Evolutionary conservation across 495 filamentous ascomycete species (phyloP), one percentile per base, ranked within the genome.

Genomic region (Bombardia bombarda): DNA sequence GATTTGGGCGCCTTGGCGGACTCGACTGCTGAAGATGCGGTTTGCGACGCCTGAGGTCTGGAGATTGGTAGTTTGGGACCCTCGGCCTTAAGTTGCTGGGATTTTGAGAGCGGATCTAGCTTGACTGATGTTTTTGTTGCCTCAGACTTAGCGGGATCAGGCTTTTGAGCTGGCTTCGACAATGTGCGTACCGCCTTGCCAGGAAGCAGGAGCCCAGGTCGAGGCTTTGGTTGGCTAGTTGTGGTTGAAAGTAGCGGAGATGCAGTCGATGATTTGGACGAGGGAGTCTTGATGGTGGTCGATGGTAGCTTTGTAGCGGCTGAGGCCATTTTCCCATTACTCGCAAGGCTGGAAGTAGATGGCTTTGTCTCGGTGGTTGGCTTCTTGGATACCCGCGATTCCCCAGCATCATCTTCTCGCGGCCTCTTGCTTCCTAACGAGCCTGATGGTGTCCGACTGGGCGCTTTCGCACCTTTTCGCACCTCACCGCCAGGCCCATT

Each of bases 351-450:
- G 20, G 18, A 21, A 4, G 17, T 4, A 37, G 10, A 7, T 7
- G 34, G 52, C 20, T 32, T 37, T 32, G 33, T 40, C 33, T 63
- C 64, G 7, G 58, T 50, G 8, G 65, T 57, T n/a, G 61, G 35
- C 40, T 66, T 72, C 53, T 70, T 72, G 7, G 55, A 47, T 1
- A 43, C 50, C 31, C 67, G 62, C 10, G 45, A 38, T 33, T 72
- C 66, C 36, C 32, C 56, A 25, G 51, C 22, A 36, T 70, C 67
- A 1, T 66, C 66, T 21, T 70, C 66, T 20, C 67, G 46, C 13
- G 48, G 41, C 33, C 69, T 53, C 43, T 62, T 62, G 35, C 20
- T 23, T 7, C 51, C 47, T 9, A 26, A 32, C 2, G 45, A 38
- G 8, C 38, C 19, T 18, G 40, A 32, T 2, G 44, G 7, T 21